Evolutionary conservation across 2,329 filamentous ascomycete species (phyloP), one percentile per base, ranked within the genome.

Genomic region (Xylaria multiplex): DNA sequence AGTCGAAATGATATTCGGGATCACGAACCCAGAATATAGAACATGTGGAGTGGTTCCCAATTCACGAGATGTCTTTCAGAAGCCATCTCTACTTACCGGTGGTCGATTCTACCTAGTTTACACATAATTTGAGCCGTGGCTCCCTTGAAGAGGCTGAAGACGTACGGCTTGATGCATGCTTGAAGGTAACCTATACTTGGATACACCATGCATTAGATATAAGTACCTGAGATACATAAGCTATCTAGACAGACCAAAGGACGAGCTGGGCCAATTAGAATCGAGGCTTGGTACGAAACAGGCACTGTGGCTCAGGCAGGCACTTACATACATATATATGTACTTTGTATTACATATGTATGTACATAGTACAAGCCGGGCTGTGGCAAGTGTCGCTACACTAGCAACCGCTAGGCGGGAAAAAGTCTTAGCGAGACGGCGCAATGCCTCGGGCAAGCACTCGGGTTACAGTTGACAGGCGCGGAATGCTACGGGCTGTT

Each of bases 401-500:
- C 53, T 32, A 19, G 11, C 30, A 11, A 22, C 37, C 52, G 19
- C 60, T 59, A 54, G n/a, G 40, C 19, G n/a, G 27, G 62, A 58
- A 58, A 48, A 45, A n/a, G 19, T 24, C 9, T 13, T 45, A 58
- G 50, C 22, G 50, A 56, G 46, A 16, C 27, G 37, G 35, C 56
- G 56, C 50, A 35, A 53, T 64, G 52, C 65, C 62, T 67, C 65
- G 27, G 27, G 27, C 27, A 27, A 27, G 27, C 5, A 27, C 27
- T 27, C 27, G 65, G 65, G 48, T 45, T 27, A 37, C 32, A 27
- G 35, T 40, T 59, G 19, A 35, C 54, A 45, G 40, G 57, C 30
- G 56, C 72, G 72, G 72, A 74, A 73, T 73, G 59, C 68, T 60
- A 74, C 73, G 73, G 45, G 61, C 22, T 30, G 24, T n/a, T 35